Percentiles rank a stretch among this genome's conserved stretches.
phyloP scores from a whole-genome alignment of 2,329 filamentous ascomycete species.

The Ceratocystis albifundus region DNA sequence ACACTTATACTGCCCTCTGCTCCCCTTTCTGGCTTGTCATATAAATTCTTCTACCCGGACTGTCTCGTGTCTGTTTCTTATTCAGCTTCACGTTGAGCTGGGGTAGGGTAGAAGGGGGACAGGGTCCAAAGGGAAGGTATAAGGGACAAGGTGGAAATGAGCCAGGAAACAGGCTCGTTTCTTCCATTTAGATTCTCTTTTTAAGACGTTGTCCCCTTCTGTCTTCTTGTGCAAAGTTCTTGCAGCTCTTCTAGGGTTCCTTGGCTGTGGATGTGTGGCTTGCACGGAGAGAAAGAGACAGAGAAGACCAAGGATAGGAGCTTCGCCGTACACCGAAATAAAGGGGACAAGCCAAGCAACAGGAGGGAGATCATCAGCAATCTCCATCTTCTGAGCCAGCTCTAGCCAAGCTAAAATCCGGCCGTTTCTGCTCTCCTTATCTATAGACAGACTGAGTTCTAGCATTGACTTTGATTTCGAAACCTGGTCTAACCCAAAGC shows the following conservation, averaged over 20 bases:
- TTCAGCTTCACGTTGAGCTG: background rate
- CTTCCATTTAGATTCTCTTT: background rate
- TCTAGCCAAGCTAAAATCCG: no score
- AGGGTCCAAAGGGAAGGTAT: background rate
- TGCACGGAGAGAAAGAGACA: background rate
- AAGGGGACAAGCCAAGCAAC: no score
- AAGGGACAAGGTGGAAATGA: conserved; percentile 7
- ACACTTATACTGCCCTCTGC: no score
- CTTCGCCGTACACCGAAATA: no score
- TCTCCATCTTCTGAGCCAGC: no score
- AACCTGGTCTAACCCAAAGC: background rate
- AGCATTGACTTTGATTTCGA: conserved; percentile 5
- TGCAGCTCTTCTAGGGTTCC: background rate
- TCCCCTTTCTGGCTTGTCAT: no score
- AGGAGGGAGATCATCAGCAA: no score
- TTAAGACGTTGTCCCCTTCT: background rate
- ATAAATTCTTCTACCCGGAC: background rate
- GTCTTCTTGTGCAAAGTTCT: background rate
- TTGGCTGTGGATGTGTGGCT: background rate
- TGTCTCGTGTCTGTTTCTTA: conserved; percentile 9
- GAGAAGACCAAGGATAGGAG: no score
- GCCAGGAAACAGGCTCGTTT: conserved; percentile 5
- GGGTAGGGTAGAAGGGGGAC: background rate
- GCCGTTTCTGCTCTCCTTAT: no score
- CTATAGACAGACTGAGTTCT: background rate